A percentile compares a stretch with the other conserved stretches of the same genome.
Conservation (phyloP, 192 early-diverging fungal genomes). For the Umbelopsis vinacea region DNA sequence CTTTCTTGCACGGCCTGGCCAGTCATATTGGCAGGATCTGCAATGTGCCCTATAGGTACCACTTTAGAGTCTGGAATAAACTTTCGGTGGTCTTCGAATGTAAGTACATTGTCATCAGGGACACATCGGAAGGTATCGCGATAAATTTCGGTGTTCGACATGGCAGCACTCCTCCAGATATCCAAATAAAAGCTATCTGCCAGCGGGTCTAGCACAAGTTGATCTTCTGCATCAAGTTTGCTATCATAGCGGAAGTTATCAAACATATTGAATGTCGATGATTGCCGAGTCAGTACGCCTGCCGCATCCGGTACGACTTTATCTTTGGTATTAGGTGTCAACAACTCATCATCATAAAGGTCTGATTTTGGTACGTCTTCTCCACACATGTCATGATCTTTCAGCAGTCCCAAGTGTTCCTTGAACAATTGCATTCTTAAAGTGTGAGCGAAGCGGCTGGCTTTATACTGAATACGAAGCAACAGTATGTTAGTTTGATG, state of each 20-base stretch:
- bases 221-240: constrained; percentile 30
- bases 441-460: constrained; percentile 70
- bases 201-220: constrained; percentile 71
- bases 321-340: neutral
- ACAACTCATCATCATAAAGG: neutral
- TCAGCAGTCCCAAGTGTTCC: constrained; percentile 79
- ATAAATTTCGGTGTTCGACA: constrained; percentile 68
- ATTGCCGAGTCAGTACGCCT: constrained; percentile 14
- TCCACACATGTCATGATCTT: constrained; percentile 2
- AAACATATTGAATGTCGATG: constrained; percentile 20
- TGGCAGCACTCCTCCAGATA: constrained; percentile 64
- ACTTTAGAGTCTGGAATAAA: constrained; percentile 54
- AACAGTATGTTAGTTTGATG: neutral
- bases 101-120: constrained; percentile 76
- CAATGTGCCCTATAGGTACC: constrained; percentile 54
- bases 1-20: constrained; percentile 36
- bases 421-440: constrained; percentile 79
- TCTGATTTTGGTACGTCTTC: neutral
- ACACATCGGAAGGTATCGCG: constrained; percentile 83
- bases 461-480: constrained; percentile 65
- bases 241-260: constrained; percentile 22
- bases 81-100: constrained; percentile 55
- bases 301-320: constrained; percentile 1
- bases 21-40: constrained; percentile 39
- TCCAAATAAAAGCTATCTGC: constrained; percentile 64